Evolutionary conservation across 1,284 basidiomycete species (phyloP).

Genomic region (Fistulinella cinereoalba): DNA sequence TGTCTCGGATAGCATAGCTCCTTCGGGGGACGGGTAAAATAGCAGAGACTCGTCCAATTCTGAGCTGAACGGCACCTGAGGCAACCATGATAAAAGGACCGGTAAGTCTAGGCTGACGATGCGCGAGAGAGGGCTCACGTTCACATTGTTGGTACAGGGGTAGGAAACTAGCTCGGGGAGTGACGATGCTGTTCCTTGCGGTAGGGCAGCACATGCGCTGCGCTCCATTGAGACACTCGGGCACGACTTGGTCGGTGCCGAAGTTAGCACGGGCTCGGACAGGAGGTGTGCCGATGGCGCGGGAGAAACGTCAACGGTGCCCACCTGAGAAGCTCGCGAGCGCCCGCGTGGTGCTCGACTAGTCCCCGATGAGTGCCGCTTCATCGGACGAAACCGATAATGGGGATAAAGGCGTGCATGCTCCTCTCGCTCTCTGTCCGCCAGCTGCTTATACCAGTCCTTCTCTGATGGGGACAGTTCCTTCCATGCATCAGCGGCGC

Average conservation of each 20-base stretch:
- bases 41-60: slow-evolving; percentile 4
- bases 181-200: neutral
- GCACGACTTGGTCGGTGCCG: slow-evolving; percentile 6
- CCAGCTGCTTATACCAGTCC: slow-evolving; percentile 47
- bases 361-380: slow-evolving; percentile 33
- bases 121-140: slow-evolving; percentile 12
- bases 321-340: slow-evolving; percentile 2
- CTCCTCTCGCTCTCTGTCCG: slow-evolving; percentile 50
- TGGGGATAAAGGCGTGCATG: slow-evolving; percentile 54
- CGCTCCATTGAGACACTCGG: slow-evolving; percentile 3
- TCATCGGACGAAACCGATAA: slow-evolving; percentile 60
- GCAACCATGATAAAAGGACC: no score
- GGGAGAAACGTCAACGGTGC: slow-evolving; percentile 1
- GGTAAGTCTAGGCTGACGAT: neutral
- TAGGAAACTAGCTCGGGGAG: slow-evolving; percentile 3
- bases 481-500: slow-evolving; percentile 61
- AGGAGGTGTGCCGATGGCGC: slow-evolving; percentile 5
- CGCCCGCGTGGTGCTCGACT: slow-evolving; percentile 23
- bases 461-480: slow-evolving; percentile 44
- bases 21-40: slow-evolving; percentile 8
- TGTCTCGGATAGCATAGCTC: neutral
- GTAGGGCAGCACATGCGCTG: neutral
- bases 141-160: neutral
- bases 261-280: slow-evolving; percentile 25
- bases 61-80: neutral